Conservation (phyloP, 768 basidiomycete species). For the Rhizopogon rudus region DNA sequence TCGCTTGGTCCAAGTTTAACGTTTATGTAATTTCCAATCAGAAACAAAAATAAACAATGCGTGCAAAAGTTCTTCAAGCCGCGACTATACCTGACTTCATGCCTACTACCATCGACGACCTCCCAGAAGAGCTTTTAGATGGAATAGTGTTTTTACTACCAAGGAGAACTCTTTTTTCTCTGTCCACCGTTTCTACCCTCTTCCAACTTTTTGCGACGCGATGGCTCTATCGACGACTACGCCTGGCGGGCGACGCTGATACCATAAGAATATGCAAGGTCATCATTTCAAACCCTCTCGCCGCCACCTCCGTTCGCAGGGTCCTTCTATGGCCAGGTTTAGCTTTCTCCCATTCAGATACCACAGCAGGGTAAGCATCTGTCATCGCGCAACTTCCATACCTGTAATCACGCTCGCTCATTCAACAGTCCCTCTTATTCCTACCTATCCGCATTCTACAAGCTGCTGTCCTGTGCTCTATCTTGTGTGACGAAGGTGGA, state of each 20-base stretch:
- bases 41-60: not conserved
- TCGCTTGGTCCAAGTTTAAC: too few species aligned
- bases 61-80: not conserved
- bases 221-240: constrained; percentile 3
- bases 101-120: constrained; percentile 1
- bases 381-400: not conserved
- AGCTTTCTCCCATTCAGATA: not conserved
- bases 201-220: not conserved
- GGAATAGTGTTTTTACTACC: not conserved
- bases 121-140: constrained; percentile 5
- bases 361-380: not conserved
- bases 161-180: not conserved
- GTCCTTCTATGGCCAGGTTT: not conserved
- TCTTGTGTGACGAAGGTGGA: not conserved
- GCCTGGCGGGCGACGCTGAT: not conserved
- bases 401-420: not conserved
- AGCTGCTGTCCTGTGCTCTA: not conserved
- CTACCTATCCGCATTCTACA: constrained; percentile 2
- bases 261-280: constrained; percentile 1
- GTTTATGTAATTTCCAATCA: too few species aligned
- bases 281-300: constrained; percentile 3
- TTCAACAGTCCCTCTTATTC: constrained; percentile 2
- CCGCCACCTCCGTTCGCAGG: constrained; percentile 2
- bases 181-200: not conserved
- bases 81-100: not conserved